Evolutionary conservation across 1,284 basidiomycete species (phyloP).

Genomic region (Rhodotorula sp.): DNA sequence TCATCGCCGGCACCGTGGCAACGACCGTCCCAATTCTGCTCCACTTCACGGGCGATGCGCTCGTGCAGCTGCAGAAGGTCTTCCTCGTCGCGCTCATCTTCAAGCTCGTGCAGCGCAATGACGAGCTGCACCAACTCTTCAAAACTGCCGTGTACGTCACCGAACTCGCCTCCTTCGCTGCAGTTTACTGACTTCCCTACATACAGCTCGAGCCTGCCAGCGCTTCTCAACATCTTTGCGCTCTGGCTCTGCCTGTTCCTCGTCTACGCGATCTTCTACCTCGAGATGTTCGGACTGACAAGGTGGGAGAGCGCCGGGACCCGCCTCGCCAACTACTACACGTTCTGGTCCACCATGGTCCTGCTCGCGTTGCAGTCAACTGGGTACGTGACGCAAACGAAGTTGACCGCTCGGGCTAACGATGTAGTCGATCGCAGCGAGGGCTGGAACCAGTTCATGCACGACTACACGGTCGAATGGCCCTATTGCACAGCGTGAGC

Average conservation of each 20-base stretch:
- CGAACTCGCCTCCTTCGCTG: slow-evolving; percentile 38
- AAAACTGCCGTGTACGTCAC: slow-evolving; percentile 83
- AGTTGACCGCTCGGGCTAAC: too few species aligned
- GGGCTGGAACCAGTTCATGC: slow-evolving; percentile 93
- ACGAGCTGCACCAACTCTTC: slow-evolving; percentile 91
- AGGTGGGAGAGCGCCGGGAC: slow-evolving; percentile 75
- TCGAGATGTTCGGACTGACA: slow-evolving; percentile 92
- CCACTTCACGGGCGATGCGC: slow-evolving; percentile 16
- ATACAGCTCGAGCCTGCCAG: slow-evolving; percentile 45
- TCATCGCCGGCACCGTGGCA: slow-evolving; percentile 77
- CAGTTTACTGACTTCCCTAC: slow-evolving; percentile 54
- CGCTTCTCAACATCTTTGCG: slow-evolving; percentile 79
- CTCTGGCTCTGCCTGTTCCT: slow-evolving; percentile 91
- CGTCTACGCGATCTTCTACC: slow-evolving; percentile 85
- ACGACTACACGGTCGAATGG: slow-evolving; percentile 67
- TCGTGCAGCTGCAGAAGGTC: slow-evolving; percentile 76
- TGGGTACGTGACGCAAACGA: slow-evolving; percentile 49
- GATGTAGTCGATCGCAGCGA: slow-evolving; percentile 60
- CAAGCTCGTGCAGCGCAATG: slow-evolving; percentile 88
- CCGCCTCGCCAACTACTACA: slow-evolving; percentile 72
- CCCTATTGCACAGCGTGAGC: slow-evolving; percentile 62
- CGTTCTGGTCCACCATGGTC: slow-evolving; percentile 75
- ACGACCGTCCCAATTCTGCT: slow-evolving; percentile 78
- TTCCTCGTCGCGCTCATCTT: slow-evolving; percentile 88
- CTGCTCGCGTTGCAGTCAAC: slow-evolving; percentile 68